phyloP scores from a whole-genome alignment of 768 basidiomycete species.

The Termitomyces titanicus region DNA sequence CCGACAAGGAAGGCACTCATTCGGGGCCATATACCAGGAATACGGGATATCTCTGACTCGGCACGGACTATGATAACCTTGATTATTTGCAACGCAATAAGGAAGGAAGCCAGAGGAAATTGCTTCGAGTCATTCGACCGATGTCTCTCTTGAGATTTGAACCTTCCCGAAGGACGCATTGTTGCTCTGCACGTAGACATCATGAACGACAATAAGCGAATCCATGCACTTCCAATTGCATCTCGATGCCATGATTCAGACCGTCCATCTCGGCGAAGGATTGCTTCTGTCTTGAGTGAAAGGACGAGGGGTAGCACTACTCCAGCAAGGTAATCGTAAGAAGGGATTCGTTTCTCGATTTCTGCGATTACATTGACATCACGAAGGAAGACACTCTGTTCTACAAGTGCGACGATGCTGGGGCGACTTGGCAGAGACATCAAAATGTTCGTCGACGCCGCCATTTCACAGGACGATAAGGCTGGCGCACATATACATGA shows the following conservation, averaged over 20 bases:
- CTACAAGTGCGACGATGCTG: slow-evolving; percentile 36
- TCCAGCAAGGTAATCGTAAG: slow-evolving; percentile 59
- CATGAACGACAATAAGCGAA: slow-evolving; percentile 56
- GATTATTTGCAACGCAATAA: slow-evolving; percentile 60
- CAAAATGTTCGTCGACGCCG: slow-evolving; percentile 38
- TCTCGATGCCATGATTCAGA: slow-evolving; percentile 45
- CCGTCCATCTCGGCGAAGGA: slow-evolving; percentile 37
- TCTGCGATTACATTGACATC: slow-evolving; percentile 51
- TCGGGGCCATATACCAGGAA: slow-evolving; percentile 63
- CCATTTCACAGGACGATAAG: slow-evolving; percentile 43
- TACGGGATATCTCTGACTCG: slow-evolving; percentile 49
- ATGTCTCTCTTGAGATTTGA: slow-evolving; percentile 42
- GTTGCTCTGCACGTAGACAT: slow-evolving; percentile 49
- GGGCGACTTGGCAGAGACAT: slow-evolving; percentile 37
- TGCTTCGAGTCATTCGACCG: slow-evolving; percentile 18
- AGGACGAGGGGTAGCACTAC: slow-evolving; percentile 62
- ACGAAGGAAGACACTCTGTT: slow-evolving; percentile 43
- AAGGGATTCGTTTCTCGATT: slow-evolving; percentile 51
- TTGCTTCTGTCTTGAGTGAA: slow-evolving; percentile 45
- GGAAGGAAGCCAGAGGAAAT: slow-evolving; percentile 36
- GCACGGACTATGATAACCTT: slow-evolving; percentile 66
- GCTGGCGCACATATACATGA: slow-evolving; percentile 42
- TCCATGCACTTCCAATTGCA: slow-evolving; percentile 49
- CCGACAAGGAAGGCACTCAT: slow-evolving; percentile 50
- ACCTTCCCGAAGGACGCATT: slow-evolving; percentile 29